phyloP scores from a whole-genome alignment of 2,329 filamentous ascomycete species.

The Myriosclerotinia curreyana region DNA sequence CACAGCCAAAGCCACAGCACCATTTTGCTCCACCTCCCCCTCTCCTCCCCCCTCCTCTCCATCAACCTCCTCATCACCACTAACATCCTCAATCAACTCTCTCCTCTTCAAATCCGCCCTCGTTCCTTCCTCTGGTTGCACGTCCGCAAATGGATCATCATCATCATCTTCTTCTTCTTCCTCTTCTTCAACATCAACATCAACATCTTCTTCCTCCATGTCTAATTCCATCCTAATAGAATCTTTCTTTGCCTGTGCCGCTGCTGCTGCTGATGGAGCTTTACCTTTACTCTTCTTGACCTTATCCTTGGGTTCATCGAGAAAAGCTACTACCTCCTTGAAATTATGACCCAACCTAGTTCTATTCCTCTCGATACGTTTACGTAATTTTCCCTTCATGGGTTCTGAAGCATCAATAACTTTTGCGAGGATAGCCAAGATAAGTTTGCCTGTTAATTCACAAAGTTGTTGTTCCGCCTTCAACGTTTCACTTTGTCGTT shows the following conservation, averaged over 20 bases:
- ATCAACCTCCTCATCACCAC: constrained; percentile 44
- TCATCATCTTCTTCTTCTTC: constrained; percentile 34
- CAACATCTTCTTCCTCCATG: constrained; percentile 30
- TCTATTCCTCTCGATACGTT: constrained; percentile 75
- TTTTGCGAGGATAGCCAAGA: constrained; percentile 72
- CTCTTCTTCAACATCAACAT: background rate
- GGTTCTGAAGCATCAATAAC: constrained; percentile 65
- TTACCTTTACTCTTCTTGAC: constrained; percentile 41
- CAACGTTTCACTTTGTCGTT: constrained; percentile 63
- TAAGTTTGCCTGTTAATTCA: constrained; percentile 78
- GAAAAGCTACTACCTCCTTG: constrained; percentile 75
- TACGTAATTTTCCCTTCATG: constrained; percentile 61
- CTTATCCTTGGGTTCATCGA: constrained; percentile 66
- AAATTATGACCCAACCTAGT: constrained; percentile 79
- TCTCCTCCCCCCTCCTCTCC: constrained; percentile 42
- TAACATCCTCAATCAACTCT: constrained; percentile 51
- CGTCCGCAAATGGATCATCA: constrained; percentile 46
- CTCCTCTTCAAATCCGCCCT: constrained; percentile 54
- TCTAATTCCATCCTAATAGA: constrained; percentile 35
- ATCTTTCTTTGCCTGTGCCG: constrained; percentile 44
- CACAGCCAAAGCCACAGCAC: no score
- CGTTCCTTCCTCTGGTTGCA: constrained; percentile 57
- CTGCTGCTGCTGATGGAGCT: constrained; percentile 44
- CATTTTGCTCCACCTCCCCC: constrained; percentile 37
- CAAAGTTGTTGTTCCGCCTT: constrained; percentile 83